phyloP scores from a whole-genome alignment of 352 stramenopile genomes.

The Phytophthora uliginosa region DNA sequence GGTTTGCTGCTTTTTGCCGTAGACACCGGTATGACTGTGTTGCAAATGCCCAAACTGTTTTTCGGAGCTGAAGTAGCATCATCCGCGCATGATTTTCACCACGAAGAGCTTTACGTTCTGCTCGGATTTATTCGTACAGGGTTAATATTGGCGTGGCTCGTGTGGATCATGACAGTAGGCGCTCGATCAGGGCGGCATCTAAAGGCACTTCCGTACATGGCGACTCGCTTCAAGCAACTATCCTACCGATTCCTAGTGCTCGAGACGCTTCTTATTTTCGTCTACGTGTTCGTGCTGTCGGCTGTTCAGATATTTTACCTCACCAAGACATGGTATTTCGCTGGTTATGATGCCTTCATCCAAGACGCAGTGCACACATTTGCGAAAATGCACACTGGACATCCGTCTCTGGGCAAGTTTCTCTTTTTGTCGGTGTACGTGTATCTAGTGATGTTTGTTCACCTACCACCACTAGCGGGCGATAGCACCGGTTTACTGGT shows the following conservation, averaged over 20 bases:
- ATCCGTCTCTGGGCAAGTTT: conserved; percentile 72
- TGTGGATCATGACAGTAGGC: conserved; percentile 75
- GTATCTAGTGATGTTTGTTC: conserved; percentile 88
- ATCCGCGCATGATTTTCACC: conserved; percentile 25
- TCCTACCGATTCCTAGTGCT: conserved; percentile 89
- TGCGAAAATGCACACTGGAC: conserved; percentile 58
- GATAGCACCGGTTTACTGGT: conserved; percentile 58
- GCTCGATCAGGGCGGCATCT: conserved; percentile 68
- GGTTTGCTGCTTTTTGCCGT: conserved; percentile 53
- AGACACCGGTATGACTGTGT: conserved; percentile 66
- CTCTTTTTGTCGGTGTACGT: conserved; percentile 88
- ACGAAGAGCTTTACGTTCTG: conserved; percentile 72
- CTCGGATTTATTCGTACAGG: conserved; percentile 70
- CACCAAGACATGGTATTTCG: conserved; percentile 67
- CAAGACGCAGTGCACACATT: conserved; percentile 80
- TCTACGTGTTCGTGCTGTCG: conserved; percentile 81
- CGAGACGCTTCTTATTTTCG: conserved; percentile 78
- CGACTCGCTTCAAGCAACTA: conserved; percentile 87
- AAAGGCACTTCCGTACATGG: conserved; percentile 85
- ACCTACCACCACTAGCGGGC: conserved; percentile 68
- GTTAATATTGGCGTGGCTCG: conserved; percentile 76
- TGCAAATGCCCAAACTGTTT: conserved; percentile 76
- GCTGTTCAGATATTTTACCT: conserved; percentile 75
- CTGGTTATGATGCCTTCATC: conserved; percentile 77
- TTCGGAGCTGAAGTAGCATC: conserved; percentile 11